Evolutionary conservation across 805 yeast genomes (phyloP), one percentile per base, ranked within the genome.

Genomic region (Metschnikowia baotianmanensis): DNA sequence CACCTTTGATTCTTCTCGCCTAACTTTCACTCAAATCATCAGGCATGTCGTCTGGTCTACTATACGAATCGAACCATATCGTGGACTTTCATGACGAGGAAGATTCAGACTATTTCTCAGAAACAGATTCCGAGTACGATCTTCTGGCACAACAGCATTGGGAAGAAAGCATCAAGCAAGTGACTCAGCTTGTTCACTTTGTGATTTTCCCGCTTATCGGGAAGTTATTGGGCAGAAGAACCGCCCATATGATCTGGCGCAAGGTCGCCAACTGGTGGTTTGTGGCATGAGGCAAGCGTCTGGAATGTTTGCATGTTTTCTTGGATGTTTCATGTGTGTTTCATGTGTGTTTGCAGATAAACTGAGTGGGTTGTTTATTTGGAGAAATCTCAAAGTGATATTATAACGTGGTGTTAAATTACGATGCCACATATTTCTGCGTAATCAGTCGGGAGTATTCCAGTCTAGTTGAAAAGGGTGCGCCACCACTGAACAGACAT

Each of bases 201-300:
- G 78, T 84, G 11, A 52, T 83, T 25, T 63, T 83, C 38, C 93
- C 93, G 2, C 55, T 83, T 43, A 51, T 81, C 15, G 90, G 90
- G 4, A 82, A 80, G 57, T 69, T 78, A 31, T 47, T 83, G 34
- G 93, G 93, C 3, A 71, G 90, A 48, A 59, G 80, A 33, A 35
- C 43, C 6, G 53, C 55, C 12, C 70, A 67, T 43, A 31, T 64
- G 3, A 44, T 67, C 20, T 69, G 74, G 74, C 52, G 55, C 11
- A 50, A 51, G 29, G 37, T 67, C 11, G 71, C 71, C 27, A 56
- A 59, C 24, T 62, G 70, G 69, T 61, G 62, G 61, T 61, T 48
- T 44, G 7, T 7, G 10, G 24, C 7, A 22, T 22, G 10, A 10
- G 10, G 24, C 7, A 7, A 22, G 24, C 10, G 7, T 22, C 10